Conservation (phyloP, 2,329 filamentous ascomycete genomes). For the Sarocladium kiliense region DNA sequence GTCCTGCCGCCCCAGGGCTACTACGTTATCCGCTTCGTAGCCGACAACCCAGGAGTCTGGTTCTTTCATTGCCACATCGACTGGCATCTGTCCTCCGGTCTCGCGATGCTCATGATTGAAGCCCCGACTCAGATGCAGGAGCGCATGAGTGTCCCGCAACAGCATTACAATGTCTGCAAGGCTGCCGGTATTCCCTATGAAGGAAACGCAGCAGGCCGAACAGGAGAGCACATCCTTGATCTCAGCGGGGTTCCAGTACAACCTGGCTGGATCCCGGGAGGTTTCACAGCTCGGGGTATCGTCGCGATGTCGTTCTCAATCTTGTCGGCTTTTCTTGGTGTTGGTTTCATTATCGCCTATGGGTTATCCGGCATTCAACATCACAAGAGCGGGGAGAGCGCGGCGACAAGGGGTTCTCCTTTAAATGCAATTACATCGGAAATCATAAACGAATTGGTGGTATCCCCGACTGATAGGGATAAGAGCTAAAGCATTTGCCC, state of each 20-base stretch:
- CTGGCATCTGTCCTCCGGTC: constrained; percentile 43
- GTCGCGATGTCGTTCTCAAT: constrained; percentile 9
- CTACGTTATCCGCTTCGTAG: constrained; percentile 39
- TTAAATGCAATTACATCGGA: not conserved
- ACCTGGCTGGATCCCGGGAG: constrained; percentile 1
- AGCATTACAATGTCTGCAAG: constrained; percentile 37
- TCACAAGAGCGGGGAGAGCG: not conserved
- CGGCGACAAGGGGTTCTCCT: not conserved
- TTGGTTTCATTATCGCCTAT: constrained; percentile 2
- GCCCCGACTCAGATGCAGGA: constrained; percentile 37
- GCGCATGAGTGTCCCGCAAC: constrained; percentile 19
- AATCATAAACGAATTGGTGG: not conserved
- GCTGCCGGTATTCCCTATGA: constrained; percentile 33
- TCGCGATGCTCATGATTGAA: constrained; percentile 28
- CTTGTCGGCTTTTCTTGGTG: constrained; percentile 5
- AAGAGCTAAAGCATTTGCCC: not conserved
- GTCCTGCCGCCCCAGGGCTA: constrained; percentile 41
- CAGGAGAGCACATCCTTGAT: constrained; percentile 41
- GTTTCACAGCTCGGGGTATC: constrained; percentile 5
- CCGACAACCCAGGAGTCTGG: constrained; percentile 41
- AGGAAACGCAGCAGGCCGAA: constrained; percentile 59
- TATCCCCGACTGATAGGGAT: not conserved
- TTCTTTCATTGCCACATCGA: constrained; percentile 45
- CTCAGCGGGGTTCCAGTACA: constrained; percentile 23
- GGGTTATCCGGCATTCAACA: not conserved